These are phyloP conservation scores for Fusarium secorum DNA, from an alignment of 2,329 filamentous ascomycete species.

Conservation along the genomic window DNA sequence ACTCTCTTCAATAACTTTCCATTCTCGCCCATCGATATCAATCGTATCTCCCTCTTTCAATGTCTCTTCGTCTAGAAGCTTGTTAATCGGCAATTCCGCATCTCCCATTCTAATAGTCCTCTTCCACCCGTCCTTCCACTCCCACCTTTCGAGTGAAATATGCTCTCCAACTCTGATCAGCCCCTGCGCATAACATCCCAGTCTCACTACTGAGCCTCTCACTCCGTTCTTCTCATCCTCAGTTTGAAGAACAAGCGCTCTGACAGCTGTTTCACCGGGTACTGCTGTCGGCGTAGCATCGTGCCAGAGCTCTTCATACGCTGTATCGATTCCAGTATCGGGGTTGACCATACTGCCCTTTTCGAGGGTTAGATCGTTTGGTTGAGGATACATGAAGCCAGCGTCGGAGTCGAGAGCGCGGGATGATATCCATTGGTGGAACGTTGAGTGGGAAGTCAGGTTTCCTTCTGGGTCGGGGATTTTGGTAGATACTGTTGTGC, in stretches of 20 bases:
- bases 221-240: conserved; percentile 31
- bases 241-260: conserved; percentile 13
- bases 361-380: conserved; percentile 59
- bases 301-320: conserved; percentile 74
- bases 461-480: conserved; percentile 39
- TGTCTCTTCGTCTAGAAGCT: conserved; percentile 16
- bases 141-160: conserved; percentile 64
- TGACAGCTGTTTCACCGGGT: neutral
- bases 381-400: conserved; percentile 61
- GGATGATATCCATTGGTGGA: conserved; percentile 69
- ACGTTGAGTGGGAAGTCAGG: conserved; percentile 51
- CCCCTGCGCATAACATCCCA: conserved; percentile 65
- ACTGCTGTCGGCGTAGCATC: conserved; percentile 51
- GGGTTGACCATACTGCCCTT: conserved; percentile 68
- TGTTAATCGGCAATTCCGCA: conserved; percentile 47
- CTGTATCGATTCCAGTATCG: conserved; percentile 55
- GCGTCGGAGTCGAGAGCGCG: conserved; percentile 59
- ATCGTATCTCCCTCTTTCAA: conserved; percentile 32
- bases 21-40: conserved; percentile 39
- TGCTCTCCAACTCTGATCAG: conserved; percentile 55
- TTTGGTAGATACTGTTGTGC: conserved; percentile 54
- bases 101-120: conserved; percentile 48
- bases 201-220: conserved; percentile 60
- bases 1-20: conserved; percentile 47
- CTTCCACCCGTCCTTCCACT: conserved; percentile 51